Percentiles rank a stretch among this genome's conserved stretches.
Evolutionary conservation across 257 asterid genomes (phyloP).

Genomic region (Solanum gandarillasii): DNA sequence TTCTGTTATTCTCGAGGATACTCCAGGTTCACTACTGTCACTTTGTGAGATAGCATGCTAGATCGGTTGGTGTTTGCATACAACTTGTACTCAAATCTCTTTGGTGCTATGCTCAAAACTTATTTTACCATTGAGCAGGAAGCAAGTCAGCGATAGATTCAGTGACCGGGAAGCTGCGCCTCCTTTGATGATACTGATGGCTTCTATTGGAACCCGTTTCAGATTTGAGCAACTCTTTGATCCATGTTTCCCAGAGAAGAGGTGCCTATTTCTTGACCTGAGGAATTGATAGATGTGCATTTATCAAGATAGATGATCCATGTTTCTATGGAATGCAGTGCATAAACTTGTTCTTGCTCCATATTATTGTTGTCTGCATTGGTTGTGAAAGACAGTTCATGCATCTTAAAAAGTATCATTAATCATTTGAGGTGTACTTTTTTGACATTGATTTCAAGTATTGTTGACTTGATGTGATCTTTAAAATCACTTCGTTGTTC

Average conservation of each 20-base stretch:
- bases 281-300: neutral
- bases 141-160: constrained; percentile 67
- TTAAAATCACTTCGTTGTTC: neutral
- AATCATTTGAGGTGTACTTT: neutral
- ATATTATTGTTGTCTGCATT: neutral
- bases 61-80: neutral
- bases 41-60: neutral
- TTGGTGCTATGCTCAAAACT: neutral
- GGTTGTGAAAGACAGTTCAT: neutral
- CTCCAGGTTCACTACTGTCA: neutral
- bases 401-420: neutral
- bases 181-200: constrained; percentile 38
- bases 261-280: neutral
- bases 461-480: neutral
- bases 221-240: neutral
- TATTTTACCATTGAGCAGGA: constrained; percentile 30
- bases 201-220: neutral
- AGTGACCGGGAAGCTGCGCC: constrained; percentile 75
- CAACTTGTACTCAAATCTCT: neutral
- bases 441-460: neutral
- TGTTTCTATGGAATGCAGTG: neutral
- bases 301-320: neutral
- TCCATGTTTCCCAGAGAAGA: neutral
- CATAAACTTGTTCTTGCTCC: neutral
- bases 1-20: neutral